These are phyloP conservation scores for Xylaria curta DNA, from an alignment of 495 filamentous ascomycete genomes.

Conservation along the genomic window DNA sequence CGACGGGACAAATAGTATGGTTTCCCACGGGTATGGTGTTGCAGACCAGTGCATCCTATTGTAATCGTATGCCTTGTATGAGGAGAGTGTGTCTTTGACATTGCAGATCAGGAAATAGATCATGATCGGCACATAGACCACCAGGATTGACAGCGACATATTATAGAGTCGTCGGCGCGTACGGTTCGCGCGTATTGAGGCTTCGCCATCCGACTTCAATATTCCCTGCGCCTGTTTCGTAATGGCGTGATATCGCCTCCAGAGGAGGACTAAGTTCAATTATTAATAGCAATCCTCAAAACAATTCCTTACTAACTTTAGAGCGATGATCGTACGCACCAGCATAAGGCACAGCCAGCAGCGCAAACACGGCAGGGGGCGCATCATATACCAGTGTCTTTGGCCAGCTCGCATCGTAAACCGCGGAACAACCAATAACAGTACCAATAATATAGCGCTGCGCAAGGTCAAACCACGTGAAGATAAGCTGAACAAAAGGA, in stretches of 20 bases:
- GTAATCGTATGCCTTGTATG: constrained; percentile 61
- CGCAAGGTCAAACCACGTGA: constrained; percentile 72
- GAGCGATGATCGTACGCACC: constrained; percentile 59
- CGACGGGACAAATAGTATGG: constrained; percentile 67
- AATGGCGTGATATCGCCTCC: constrained; percentile 72
- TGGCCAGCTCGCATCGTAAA: constrained; percentile 73
- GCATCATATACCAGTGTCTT: constrained; percentile 68
- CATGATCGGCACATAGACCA: constrained; percentile 69
- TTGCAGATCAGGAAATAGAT: constrained; percentile 66
- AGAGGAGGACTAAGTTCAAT: constrained; percentile 61
- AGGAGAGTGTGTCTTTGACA: constrained; percentile 49
- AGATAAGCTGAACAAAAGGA: constrained; percentile 68
- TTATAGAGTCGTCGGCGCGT: constrained; percentile 79
- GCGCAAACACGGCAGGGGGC: constrained; percentile 69
- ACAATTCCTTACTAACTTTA: constrained; percentile 18
- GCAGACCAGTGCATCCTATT: constrained; percentile 41
- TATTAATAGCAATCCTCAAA: constrained; percentile 22
- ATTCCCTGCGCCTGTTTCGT: constrained; percentile 65
- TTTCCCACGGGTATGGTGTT: constrained; percentile 56
- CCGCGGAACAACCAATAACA: constrained; percentile 73
- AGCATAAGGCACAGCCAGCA: constrained; percentile 71
- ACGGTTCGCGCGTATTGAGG: constrained; percentile 57
- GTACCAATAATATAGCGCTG: constrained; percentile 75
- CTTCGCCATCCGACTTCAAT: constrained; percentile 55
- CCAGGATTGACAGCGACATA: constrained; percentile 70